Evolutionary conservation across 2,329 filamentous ascomycete genomes (phyloP).

Genomic region (Corinectria fuckeliana): DNA sequence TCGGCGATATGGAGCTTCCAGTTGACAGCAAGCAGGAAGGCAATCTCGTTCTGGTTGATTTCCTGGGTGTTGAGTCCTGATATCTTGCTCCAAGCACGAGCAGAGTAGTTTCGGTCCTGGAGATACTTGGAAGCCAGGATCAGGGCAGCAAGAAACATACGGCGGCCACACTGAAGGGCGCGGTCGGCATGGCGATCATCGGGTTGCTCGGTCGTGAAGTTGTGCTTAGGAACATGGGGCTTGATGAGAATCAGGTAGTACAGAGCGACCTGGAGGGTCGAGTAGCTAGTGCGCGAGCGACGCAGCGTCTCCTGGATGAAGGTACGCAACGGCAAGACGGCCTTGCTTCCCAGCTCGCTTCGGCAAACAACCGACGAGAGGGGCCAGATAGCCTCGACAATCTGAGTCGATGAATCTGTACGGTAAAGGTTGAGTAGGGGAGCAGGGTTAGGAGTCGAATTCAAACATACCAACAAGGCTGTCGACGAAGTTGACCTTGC

Average conservation of each 20-base stretch:
- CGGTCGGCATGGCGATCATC: constrained; percentile 74
- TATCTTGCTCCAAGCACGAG: constrained; percentile 98
- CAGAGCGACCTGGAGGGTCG: constrained; percentile 92
- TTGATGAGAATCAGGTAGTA: constrained; percentile 97
- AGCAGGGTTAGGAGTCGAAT: constrained; percentile 28
- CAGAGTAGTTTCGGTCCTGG: constrained; percentile 97
- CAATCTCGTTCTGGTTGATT: constrained; percentile 96
- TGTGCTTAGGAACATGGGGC: constrained; percentile 80
- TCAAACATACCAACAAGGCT: constrained; percentile 90
- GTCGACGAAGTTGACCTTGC: constrained; percentile 95
- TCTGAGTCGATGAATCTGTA: constrained; percentile 93
- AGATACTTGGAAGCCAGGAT: constrained; percentile 98
- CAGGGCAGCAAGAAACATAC: constrained; percentile 95
- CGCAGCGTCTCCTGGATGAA: constrained; percentile 98
- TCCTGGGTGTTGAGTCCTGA: constrained; percentile 92
- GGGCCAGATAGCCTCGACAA: constrained; percentile 97
- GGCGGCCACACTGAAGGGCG: constrained; percentile 91
- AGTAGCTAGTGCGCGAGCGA: constrained; percentile 95
- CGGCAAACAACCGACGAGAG: constrained; percentile 81
- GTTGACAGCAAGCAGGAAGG: constrained; percentile 86
- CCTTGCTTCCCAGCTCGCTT: constrained; percentile 73
- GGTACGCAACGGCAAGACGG: constrained; percentile 86
- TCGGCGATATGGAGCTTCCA: constrained; percentile 97
- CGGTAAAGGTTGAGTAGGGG: constrained; percentile 43
- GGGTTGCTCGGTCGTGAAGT: constrained; percentile 87